Conservation (phyloP, 345 rosid species). For the Citrus inodora region DNA sequence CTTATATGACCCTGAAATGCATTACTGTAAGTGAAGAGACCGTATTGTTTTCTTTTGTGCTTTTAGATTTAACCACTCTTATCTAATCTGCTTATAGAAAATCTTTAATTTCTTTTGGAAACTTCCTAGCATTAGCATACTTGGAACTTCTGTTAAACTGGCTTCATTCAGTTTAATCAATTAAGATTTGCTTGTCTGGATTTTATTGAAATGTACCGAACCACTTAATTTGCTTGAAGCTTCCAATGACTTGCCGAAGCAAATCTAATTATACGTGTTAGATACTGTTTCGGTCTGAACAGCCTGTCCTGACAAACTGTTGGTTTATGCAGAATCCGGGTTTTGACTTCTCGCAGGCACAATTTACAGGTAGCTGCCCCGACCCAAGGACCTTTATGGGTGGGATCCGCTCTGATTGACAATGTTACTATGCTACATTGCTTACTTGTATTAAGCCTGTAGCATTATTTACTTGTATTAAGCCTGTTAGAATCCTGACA, state of each 20-base stretch:
- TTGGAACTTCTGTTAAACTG: neutral
- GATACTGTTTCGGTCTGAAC: neutral
- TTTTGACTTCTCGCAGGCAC: slow-evolving; percentile 96
- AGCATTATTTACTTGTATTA: neutral
- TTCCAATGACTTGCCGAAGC: neutral
- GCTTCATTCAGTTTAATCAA: neutral
- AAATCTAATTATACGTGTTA: neutral
- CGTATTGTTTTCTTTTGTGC: neutral
- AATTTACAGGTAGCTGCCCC: slow-evolving; percentile 81
- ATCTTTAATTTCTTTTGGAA: neutral
- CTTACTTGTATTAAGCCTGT: neutral
- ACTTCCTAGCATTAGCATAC: neutral
- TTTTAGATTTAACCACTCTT: neutral
- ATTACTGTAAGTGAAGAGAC: neutral
- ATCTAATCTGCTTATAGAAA: neutral
- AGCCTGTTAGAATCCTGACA: neutral
- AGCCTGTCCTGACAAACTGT: neutral
- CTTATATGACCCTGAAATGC: neutral
- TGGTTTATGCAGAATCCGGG: slow-evolving; percentile 77
- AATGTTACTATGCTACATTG: slow-evolving; percentile 6
- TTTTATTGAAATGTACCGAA: neutral
- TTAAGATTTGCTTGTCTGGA: neutral
- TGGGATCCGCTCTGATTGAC: slow-evolving; percentile 66
- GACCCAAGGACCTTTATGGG: slow-evolving; percentile 94
- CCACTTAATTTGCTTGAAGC: neutral